These are phyloP conservation scores for Striga asiatica DNA, from an alignment of 257 asterid genomes.

Conservation along the genomic window DNA sequence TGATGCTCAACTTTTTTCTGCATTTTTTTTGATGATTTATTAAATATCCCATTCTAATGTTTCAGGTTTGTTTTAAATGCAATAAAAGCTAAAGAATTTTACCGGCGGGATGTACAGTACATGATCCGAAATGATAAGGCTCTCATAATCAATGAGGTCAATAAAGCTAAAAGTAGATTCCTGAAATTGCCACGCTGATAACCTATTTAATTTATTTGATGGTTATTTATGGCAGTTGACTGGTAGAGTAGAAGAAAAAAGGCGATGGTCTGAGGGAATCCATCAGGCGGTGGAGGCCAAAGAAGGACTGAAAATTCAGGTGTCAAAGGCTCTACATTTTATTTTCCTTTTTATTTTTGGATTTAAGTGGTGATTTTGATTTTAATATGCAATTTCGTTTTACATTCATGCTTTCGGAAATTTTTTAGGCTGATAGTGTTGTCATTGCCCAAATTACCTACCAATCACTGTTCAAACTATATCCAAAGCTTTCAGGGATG, in stretches of 20 bases:
- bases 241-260: constrained; percentile 94
- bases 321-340: constrained; percentile 14
- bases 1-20: background rate
- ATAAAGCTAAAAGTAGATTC: background rate
- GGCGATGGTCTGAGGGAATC: constrained; percentile 97
- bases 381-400: background rate
- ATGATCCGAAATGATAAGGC: constrained; percentile 85
- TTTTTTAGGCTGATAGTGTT: constrained; percentile 77
- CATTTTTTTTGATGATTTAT: background rate
- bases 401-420: constrained; percentile 13
- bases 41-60: constrained; percentile 10
- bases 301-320: constrained; percentile 91
- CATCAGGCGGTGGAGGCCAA: constrained; percentile 99
- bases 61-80: constrained; percentile 88
- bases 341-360: background rate
- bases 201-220: too few species aligned
- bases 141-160: constrained; percentile 88
- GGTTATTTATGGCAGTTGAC: constrained; percentile 50
- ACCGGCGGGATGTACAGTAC: constrained; percentile 85
- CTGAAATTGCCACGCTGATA: background rate
- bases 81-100: constrained; percentile 90
- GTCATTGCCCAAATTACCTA: constrained; percentile 98
- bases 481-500: constrained; percentile 98
- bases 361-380: background rate
- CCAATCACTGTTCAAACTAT: constrained; percentile 89